Percentiles rank a stretch among this genome's conserved stretches.
phyloP scores from a whole-genome alignment of 768 basidiomycete species.

The Flagelloscypha sp. region DNA sequence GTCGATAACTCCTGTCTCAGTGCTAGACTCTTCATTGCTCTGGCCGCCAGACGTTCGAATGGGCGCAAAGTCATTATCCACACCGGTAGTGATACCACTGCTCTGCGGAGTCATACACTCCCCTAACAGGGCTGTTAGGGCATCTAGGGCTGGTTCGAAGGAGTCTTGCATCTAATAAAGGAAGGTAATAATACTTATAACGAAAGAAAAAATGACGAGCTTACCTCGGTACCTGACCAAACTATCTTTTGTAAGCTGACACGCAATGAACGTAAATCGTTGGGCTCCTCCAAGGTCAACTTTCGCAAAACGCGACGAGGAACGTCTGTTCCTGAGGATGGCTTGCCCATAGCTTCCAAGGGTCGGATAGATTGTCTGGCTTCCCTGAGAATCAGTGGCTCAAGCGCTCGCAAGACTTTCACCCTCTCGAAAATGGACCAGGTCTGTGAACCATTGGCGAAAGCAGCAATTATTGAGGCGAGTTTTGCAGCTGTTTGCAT shows the following conservation, averaged over 20 bases:
- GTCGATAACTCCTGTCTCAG: too few species aligned
- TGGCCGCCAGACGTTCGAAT: conserved; percentile 34
- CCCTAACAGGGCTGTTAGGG: too few species aligned
- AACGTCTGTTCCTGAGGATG: conserved; percentile 26
- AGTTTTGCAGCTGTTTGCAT: conserved; percentile 56
- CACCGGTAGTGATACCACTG: conserved; percentile 32
- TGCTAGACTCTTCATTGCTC: too few species aligned
- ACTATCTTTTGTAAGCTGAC: conserved; percentile 45
- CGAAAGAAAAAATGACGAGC: conserved; percentile 15
- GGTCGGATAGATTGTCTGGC: conserved; percentile 18
- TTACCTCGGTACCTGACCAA: conserved; percentile 66
- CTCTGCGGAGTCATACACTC: too few species aligned
- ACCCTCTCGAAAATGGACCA: conserved; percentile 62
- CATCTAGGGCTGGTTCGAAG: conserved; percentile 19
- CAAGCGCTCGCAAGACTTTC: conserved; percentile 55
- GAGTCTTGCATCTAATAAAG: conserved; percentile 44
- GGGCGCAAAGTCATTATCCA: conserved; percentile 51
- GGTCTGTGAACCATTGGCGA: conserved; percentile 27
- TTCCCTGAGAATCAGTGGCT: conserved; percentile 47
- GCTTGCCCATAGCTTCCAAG: conserved; percentile 40
- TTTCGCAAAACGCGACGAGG: conserved; percentile 32
- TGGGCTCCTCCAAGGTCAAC: conserved; percentile 17
- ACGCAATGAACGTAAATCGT: conserved; percentile 16
- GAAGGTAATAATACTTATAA: conserved; percentile 1
- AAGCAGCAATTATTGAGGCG: conserved; percentile 24